Base-by-base conservation (phyloP, 1,139 yeast genomes). In the Pichia sp. region DNA sequence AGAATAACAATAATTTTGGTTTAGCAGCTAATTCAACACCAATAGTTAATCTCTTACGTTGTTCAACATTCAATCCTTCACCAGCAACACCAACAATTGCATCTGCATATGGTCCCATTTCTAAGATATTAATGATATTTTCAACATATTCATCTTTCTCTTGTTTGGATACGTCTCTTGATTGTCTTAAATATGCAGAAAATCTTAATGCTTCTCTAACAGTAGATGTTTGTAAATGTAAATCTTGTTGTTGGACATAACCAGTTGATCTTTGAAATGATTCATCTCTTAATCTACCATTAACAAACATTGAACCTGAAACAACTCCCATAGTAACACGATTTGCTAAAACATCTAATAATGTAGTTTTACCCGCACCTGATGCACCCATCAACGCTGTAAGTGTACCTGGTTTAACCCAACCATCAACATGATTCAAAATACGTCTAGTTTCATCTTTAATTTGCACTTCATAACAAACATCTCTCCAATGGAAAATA, bases 361-460 rank as follows among this genome's bases (percentile, higher is more conserved):
- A 65, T 7, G 85, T 80, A 1, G 86, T 80, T 59, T 80, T 80
- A 60, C 86, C 86, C 39, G 85, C 85, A 58, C 86, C 85, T 27
- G 85, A 79, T 49, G 75, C 82, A 51, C 86, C 86, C 83, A 80
- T 78, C 36, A 80, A 61, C 25, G 81, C 81, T 40, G 80, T 76
- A 66, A 76, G 62, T 30, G 79, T 74, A 53, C 86, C 86, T 20
- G 86, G 85, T 51, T 76, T 74, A 55, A 80, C 80, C 60, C 70
- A 81, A 36, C 87, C 87, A 51, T 76, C 78, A 42, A 81, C 74
- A 57, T 74, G 69, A 50, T 76, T 73, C 51, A 81, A 60, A 50
- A 42, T 49, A 55, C 87, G 70, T 34, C 76, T 70, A 54, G 76
- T 83, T 16, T 70, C 69, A 34, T 48, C 55, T 60, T 31, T 63